These are phyloP conservation scores for Pleurotus giganteus DNA, from an alignment of 768 basidiomycete genomes.

Conservation along the genomic window DNA sequence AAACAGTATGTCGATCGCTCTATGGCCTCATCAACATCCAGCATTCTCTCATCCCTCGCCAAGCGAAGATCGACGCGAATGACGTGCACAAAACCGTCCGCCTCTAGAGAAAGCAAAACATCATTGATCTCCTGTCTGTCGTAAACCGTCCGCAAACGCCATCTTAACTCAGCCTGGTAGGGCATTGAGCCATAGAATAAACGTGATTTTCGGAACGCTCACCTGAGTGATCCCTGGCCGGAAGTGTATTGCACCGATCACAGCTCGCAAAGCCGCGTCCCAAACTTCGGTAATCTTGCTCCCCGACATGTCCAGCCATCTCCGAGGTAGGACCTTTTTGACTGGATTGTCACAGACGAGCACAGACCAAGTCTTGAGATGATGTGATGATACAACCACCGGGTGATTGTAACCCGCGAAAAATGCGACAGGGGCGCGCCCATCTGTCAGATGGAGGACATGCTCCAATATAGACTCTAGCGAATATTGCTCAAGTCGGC, in stretches of 20 bases:
- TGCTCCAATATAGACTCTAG: slow-evolving; percentile 26
- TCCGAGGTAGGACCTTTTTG: slow-evolving; percentile 56
- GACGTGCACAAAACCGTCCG: slow-evolving; percentile 47
- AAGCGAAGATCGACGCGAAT: slow-evolving; percentile 22
- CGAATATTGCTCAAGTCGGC: slow-evolving; percentile 13
- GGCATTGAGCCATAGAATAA: slow-evolving; percentile 5
- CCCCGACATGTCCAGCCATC: slow-evolving; percentile 79
- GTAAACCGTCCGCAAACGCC: slow-evolving; percentile 69
- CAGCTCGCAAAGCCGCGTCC: slow-evolving; percentile 69
- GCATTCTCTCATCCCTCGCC: slow-evolving; percentile 16
- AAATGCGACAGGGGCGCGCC: slow-evolving; percentile 54
- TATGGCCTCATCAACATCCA: slow-evolving; percentile 49
- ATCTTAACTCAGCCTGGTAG: slow-evolving; percentile 62
- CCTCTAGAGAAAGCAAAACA: slow-evolving; percentile 49
- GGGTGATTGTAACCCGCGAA: slow-evolving; percentile 64
- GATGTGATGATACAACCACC: slow-evolving; percentile 54
- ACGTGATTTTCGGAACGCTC: slow-evolving; percentile 17
- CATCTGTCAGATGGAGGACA: slow-evolving; percentile 41
- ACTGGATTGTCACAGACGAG: slow-evolving; percentile 42
- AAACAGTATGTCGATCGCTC: slow-evolving; percentile 57
- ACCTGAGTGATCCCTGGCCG: slow-evolving; percentile 78
- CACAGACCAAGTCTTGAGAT: slow-evolving; percentile 56
- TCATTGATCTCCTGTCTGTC: slow-evolving; percentile 75
- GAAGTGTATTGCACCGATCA: slow-evolving; percentile 63
- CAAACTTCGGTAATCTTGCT: slow-evolving; percentile 58